Conservation (phyloP, 2,329 filamentous ascomycete genomes). For the Colletotrichum shisoi region DNA sequence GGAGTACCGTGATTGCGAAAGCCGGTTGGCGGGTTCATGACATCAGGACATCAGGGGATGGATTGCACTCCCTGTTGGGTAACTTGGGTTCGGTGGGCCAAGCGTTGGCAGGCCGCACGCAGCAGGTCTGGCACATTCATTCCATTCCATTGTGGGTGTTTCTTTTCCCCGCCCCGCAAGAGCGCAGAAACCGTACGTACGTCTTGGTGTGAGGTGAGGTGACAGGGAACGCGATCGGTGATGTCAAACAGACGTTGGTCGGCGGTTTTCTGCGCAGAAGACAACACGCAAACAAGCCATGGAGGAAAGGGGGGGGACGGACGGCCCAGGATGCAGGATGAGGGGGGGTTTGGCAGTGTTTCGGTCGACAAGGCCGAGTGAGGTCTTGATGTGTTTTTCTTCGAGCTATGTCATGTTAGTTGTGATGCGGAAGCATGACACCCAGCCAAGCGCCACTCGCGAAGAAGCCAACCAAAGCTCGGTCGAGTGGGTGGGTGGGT, state of each 20-base stretch:
- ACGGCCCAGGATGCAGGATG: neutral
- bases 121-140: neutral
- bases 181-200: too few species aligned
- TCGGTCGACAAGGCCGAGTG: neutral
- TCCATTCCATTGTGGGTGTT: neutral
- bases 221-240: slow-evolving; percentile 20
- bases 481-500: too few species aligned
- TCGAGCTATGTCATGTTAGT: neutral
- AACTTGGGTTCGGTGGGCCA: slow-evolving; percentile 36
- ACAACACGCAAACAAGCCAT: neutral
- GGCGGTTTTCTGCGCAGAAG: neutral
- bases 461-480: too few species aligned
- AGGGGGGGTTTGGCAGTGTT: too few species aligned
- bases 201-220: too few species aligned
- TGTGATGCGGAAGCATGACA: neutral
- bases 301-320: neutral
- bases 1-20: slow-evolving; percentile 36
- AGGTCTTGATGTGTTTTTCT: neutral
- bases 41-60: slow-evolving; percentile 36
- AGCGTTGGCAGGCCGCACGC: slow-evolving; percentile 18
- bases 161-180: slow-evolving; percentile 17
- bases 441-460: neutral
- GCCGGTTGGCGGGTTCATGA: slow-evolving; percentile 37
- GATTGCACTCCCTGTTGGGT: slow-evolving; percentile 18
- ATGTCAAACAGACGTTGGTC: slow-evolving; percentile 36